These are phyloP conservation scores for Theileria orientalis DNA, from an alignment of 169 alveolate species.

Conservation along the genomic window DNA sequence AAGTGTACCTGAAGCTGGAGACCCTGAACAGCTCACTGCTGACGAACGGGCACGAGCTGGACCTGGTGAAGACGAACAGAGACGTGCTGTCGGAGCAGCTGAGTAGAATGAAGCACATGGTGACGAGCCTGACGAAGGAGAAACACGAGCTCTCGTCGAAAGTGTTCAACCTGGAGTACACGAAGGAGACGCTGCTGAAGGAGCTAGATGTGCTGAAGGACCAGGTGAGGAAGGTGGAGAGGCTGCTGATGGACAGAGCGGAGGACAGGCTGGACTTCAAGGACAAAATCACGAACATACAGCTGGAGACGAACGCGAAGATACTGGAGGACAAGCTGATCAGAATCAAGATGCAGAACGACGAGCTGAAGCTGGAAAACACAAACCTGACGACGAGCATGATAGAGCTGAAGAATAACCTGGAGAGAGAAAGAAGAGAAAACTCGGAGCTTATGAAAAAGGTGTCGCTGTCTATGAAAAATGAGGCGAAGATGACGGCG, in stretches of 20 bases:
- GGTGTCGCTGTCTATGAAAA: slow-evolving; percentile 12
- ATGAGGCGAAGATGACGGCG: slow-evolving; percentile 28
- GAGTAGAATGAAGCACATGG: slow-evolving; percentile 42
- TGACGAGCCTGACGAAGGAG: slow-evolving; percentile 36
- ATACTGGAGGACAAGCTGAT: slow-evolving; percentile 37
- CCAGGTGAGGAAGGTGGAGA: slow-evolving; percentile 39
- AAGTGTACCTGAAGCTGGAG: slow-evolving; percentile 39
- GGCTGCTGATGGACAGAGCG: slow-evolving; percentile 14
- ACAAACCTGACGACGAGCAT: slow-evolving; percentile 32
- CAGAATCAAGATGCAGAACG: slow-evolving; percentile 25
- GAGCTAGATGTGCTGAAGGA: slow-evolving; percentile 45
- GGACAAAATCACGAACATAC: slow-evolving; percentile 42
- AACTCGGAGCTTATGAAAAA: slow-evolving; percentile 28
- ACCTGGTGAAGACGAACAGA: slow-evolving; percentile 25
- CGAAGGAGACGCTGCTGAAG: slow-evolving; percentile 17
- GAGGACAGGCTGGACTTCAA: slow-evolving; percentile 29
- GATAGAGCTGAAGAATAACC: slow-evolving; percentile 47
- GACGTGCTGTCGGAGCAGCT: slow-evolving; percentile 44
- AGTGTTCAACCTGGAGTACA: slow-evolving; percentile 29
- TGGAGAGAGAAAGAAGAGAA: slow-evolving; percentile 46
- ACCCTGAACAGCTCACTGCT: slow-evolving; percentile 19
- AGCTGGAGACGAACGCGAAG: slow-evolving; percentile 42
- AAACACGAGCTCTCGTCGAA: slow-evolving; percentile 38
- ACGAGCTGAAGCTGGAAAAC: slow-evolving; percentile 32
- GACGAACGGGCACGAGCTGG: slow-evolving; percentile 34